Evolutionary conservation across 352 stramenopile genomes (phyloP), one percentile per base, ranked within the genome.

Genomic region (Phytophthora tubulina): DNA sequence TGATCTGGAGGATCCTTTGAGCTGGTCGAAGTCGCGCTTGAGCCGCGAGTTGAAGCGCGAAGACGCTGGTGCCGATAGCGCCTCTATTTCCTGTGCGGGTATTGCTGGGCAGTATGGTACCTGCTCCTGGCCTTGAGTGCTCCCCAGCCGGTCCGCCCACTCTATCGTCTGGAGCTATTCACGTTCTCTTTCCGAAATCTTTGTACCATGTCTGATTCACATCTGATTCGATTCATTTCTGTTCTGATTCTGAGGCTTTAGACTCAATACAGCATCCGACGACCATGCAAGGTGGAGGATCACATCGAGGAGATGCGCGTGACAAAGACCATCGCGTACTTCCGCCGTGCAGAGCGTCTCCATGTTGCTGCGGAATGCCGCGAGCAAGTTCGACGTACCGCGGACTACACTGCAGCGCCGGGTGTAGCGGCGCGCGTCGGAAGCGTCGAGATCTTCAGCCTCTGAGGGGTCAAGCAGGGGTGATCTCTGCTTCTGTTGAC

Each of bases 241-340:
- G n/a, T n/a, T n/a, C n/a, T n/a, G n/a, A n/a, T n/a, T n/a, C n/a
- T n/a, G n/a, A n/a, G n/a, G n/a, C n/a, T n/a, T n/a, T n/a, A n/a
- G n/a, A n/a, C n/a, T n/a, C n/a, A n/a, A n/a, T n/a, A n/a, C n/a
- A n/a, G n/a, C n/a, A n/a, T n/a, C n/a, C n/a, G n/a, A n/a, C n/a
- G n/a, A n/a, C n/a, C n/a, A n/a, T 86, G 88, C 78, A 94, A 95
- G 80, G 94, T 95, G 88, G 88, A 95, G 78, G 83, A 95, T 85
- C 87, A 96, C 81, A 85, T 97, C 60, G 90, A 97, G 76, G 86
- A 96, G 80, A 95, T 95, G 87, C 90, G 92, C 76, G 88, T 97
- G 75, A 92, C 91, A 70, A 88, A 96, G 81, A 94, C 85, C 33
- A 93, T 96, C 67, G 80, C 82, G 59, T 94, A 94, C 79, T 97